Conservation (phyloP, 116 monocot genomes). For the Cymodocea nodosa region DNA sequence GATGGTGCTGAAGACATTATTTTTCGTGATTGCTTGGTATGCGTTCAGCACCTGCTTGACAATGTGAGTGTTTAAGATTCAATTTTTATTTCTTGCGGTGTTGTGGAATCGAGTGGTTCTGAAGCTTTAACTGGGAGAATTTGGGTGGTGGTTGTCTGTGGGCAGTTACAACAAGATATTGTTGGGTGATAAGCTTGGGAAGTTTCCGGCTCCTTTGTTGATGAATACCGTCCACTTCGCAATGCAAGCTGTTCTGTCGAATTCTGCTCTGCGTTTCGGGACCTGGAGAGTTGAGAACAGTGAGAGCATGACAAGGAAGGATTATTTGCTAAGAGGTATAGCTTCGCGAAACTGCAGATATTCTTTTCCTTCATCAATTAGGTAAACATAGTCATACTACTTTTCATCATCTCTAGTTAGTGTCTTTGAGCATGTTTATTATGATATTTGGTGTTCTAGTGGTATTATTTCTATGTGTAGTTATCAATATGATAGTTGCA, state of each 20-base stretch:
- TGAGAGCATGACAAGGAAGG: constrained; percentile 52
- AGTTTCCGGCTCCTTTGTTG: constrained; percentile 82
- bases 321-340: constrained; percentile 88
- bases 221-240: constrained; percentile 93
- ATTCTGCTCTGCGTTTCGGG: constrained; percentile 29
- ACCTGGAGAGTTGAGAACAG: constrained; percentile 17
- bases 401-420: no score
- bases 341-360: neutral
- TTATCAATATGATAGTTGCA: no score
- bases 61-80: constrained; percentile 37
- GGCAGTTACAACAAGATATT: constrained; percentile 82
- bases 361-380: no score
- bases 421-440: no score
- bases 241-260: constrained; percentile 79
- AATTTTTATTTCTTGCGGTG: neutral
- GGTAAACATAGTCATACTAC: no score
- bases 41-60: constrained; percentile 80
- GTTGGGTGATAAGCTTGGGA: constrained; percentile 63
- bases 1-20: constrained; percentile 41
- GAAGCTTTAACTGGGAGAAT: neutral
- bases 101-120: neutral
- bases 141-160: neutral
- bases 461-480: no score
- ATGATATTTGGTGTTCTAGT: no score
- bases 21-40: constrained; percentile 66